Base-by-base conservation (phyloP, 805 yeast species). In the Phaffomyces thermotolerans region DNA sequence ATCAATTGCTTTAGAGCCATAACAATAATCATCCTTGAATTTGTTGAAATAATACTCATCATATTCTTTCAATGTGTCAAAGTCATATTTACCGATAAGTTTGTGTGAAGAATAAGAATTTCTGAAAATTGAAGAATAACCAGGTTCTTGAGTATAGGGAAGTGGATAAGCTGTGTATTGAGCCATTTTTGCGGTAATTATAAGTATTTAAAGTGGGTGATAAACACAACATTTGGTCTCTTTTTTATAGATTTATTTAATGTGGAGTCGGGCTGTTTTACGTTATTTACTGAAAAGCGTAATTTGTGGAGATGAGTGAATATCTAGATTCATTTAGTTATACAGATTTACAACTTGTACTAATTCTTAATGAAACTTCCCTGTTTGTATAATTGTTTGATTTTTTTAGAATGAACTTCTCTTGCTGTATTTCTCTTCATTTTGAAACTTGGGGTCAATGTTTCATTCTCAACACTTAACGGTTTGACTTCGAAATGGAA, bases 391-490 rank as follows among this genome's bases (percentile, higher is more conserved):
- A 79, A 53, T 6, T 44, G 51, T n/a, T 67, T 68, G 37, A 78
- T 58, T 22, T 62, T 66, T 7, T 55, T 47, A 38, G 62, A 56
- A 55, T 72, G 79, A 40, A 58, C 62, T 52, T 67, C 68, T 34
- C 67, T 66, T 0, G 75, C 72, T 36, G 61, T 59, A 6, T 64
- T 62, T 44, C 78, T 59, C 56, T 70, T 69, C 46, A 70, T 55
- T 54, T 71, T 71, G 44, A 70, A 43, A 14, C 83, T 78, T 31
- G 83, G 84, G 5, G 84, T 79, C 37, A 78, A 56, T 4, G 71
- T 68, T 36, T 73, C 73, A 44, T 73, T 71, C 43, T 67, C 76
- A 22, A 74, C 53, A 27, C 65, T 72, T 53, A 77, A 65, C 12
- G 82, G 82, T 52, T 75, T 79, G 46, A 69, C 42, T 25, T 54